These are phyloP conservation scores for Castanea crenata DNA, from an alignment of 306 rosid species.

Conservation along the genomic window DNA sequence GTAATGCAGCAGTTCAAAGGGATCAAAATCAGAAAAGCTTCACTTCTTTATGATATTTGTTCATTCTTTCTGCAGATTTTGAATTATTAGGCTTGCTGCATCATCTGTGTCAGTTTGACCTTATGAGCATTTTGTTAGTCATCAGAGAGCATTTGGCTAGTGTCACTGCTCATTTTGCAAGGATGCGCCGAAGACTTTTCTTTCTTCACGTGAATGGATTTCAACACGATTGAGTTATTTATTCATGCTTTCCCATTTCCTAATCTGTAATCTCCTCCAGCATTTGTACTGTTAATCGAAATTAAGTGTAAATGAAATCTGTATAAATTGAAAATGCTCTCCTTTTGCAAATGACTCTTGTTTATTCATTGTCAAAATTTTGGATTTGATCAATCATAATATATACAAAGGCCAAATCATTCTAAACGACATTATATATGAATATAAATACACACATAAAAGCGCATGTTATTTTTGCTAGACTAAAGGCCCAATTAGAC, in stretches of 20 bases:
- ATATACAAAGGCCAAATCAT: no score
- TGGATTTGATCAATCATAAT: no score
- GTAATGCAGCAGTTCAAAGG: conserved; percentile 23
- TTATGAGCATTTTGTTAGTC: conserved; percentile 8
- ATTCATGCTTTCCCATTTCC: neutral
- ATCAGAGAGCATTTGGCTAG: conserved; percentile 7
- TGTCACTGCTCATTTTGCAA: conserved; percentile 21
- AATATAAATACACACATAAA: no score
- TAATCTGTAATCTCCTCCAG: conserved; percentile 42
- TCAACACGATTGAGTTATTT: conserved; percentile 23
- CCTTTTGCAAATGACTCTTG: conserved; percentile 41
- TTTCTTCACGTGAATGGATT: conserved; percentile 37
- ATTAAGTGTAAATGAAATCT: conserved; percentile 63
- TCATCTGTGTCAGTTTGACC: conserved; percentile 22
- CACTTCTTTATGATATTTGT: conserved; percentile 26
- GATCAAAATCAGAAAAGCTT: conserved; percentile 24
- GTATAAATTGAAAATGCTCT: conserved; percentile 42
- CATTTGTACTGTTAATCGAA: conserved; percentile 30
- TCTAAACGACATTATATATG: no score
- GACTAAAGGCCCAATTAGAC: no score
- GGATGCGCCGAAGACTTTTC: conserved; percentile 24
- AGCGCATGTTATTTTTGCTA: no score
- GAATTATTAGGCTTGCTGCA: conserved; percentile 29
- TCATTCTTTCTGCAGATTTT: conserved; percentile 42
- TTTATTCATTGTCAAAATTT: conserved; percentile 5